These are phyloP conservation scores for Blastosporella zonata DNA, from an alignment of 1,284 basidiomycete species.

Conservation along the genomic window DNA sequence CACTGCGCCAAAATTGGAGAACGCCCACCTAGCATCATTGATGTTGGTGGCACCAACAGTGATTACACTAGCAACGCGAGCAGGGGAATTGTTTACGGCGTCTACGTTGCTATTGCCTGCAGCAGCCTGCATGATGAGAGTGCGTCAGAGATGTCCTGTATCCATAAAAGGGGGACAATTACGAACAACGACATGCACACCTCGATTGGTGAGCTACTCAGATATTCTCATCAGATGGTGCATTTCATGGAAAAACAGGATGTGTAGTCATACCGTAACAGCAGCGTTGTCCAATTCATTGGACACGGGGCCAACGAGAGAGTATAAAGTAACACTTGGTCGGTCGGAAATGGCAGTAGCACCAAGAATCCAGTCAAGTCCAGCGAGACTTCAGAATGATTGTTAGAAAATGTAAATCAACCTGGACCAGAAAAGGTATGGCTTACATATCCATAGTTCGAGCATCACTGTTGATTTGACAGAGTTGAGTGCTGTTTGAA, in stretches of 20 bases:
- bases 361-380: too few relatives aligned
- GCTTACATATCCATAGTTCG: too few relatives aligned
- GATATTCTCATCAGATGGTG: background rate
- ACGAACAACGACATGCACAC: conserved; percentile 29
- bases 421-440: too few relatives aligned
- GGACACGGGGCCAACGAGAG: too few relatives aligned
- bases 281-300: conserved; percentile 17
- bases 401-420: too few relatives aligned
- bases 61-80: conserved; percentile 47
- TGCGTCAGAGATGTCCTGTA: background rate
- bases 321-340: too few relatives aligned
- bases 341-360: too few relatives aligned
- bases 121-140: conserved; percentile 41
- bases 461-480: too few relatives aligned
- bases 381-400: too few relatives aligned
- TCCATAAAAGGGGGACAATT: background rate
- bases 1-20: conserved; percentile 34
- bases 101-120: conserved; percentile 30
- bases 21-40: conserved; percentile 39
- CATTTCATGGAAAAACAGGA: background rate
- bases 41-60: conserved; percentile 64
- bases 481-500: too few relatives aligned
- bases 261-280: conserved; percentile 8
- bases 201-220: conserved; percentile 11
- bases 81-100: conserved; percentile 28